Conservation (phyloP, 2,329 filamentous ascomycete genomes). For the Penicillium sp. region DNA sequence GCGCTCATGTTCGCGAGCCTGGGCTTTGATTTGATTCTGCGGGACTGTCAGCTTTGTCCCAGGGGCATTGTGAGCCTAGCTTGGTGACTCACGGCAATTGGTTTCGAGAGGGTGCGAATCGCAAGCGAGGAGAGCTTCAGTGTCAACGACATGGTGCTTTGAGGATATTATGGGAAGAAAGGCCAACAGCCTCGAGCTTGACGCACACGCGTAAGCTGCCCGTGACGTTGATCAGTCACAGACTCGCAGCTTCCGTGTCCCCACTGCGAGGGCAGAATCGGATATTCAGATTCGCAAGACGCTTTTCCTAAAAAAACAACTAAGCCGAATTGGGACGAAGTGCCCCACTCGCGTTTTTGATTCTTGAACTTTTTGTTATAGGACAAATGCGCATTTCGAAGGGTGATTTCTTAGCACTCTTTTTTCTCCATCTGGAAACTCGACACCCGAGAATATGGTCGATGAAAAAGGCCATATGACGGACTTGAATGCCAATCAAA, state of each 20-base stretch:
- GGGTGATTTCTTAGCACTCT: no score
- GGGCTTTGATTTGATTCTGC: constrained; percentile 69
- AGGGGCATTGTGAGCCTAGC: background rate
- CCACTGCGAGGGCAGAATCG: background rate
- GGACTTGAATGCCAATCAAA: no score
- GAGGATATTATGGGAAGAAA: background rate
- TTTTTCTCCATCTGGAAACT: no score
- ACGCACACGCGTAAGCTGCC: constrained; percentile 11
- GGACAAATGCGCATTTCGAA: no score
- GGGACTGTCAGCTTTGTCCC: constrained; percentile 24
- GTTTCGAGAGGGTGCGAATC: constrained; percentile 67
- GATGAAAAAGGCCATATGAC: no score
- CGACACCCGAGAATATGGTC: no score
- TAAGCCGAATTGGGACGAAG: no score
- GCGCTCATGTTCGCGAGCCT: constrained; percentile 68
- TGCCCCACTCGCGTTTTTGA: no score
- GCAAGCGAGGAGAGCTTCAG: constrained; percentile 67
- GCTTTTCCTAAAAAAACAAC: no score
- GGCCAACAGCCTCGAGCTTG: constrained; percentile 13
- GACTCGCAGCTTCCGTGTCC: background rate
- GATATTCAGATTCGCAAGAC: background rate
- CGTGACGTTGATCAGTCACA: constrained; percentile 14
- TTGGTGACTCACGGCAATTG: constrained; percentile 59
- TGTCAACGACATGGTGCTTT: constrained; percentile 60
- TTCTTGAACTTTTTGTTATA: no score